Evolutionary conservation across 2,329 filamentous ascomycete genomes (phyloP), one percentile per base, ranked within the genome.

Genomic region (Chaetomium olivaceum): DNA sequence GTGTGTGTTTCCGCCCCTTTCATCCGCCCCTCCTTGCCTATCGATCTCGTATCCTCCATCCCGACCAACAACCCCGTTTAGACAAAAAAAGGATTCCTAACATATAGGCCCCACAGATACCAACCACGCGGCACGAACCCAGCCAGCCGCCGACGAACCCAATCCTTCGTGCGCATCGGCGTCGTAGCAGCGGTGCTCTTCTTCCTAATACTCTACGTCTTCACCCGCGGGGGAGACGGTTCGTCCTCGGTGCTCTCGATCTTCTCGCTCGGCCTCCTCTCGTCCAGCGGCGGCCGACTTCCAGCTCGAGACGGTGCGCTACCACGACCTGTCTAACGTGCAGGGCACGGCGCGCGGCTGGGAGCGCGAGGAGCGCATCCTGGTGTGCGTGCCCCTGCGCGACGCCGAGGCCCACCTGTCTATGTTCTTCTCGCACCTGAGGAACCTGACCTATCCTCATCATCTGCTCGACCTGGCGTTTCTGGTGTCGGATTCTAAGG

Each of bases 391-490:
- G 19, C 95, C 95, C 54, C 85, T 99, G 63, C 88, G 95, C 78
- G 96, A 99, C 78, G 95, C 95, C 55, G 89, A 96, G 74, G 85
- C 91, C 29, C 95, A 99, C 83, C 80, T 99, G 58, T 87, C 90
- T 68, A 98, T 99, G 94, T 98, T 99, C 85, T 99, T 99, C 80
- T 90, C 91, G n/a, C 96, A 99, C 76, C 84, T 99, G 65, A 89
- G 89, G 71, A 99, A 99, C 79, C 90, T 99, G 71, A 99, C 95
- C 21, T 99, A 99, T 75, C 95, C 95, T 0, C 95, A 99, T 77
- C 91, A 96, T 76, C 85, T 99, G 59, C 96, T 99, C 75, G 95
- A 99, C 76, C 85, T 99, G 56, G 95, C 95, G 6, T 99, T 99
- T 75, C 83, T 99, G 36, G 95, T 99, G 27, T 97, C 95, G 66